These are phyloP conservation scores for Tubosaeta sp. DNA, from an alignment of 768 basidiomycete species.

Conservation along the genomic window DNA sequence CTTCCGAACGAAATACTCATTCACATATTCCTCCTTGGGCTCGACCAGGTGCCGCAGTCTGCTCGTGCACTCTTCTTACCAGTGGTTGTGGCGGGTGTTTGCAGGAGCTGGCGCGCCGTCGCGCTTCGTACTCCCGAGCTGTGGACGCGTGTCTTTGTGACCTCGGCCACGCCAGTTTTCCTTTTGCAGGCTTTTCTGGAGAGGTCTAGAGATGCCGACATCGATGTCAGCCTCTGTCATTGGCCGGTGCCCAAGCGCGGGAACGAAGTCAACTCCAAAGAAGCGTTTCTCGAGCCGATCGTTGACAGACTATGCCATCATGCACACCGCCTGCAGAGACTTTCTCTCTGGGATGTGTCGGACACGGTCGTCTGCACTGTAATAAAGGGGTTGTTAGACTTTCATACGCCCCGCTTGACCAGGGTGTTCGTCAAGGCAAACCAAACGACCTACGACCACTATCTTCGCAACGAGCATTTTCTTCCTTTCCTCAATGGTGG, in stretches of 20 bases:
- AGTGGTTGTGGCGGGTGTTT: slow-evolving; percentile 7
- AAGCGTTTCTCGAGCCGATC: slow-evolving; percentile 3
- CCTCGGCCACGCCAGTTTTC: slow-evolving; percentile 6
- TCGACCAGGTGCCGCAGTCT: neutral
- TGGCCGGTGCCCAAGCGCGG: slow-evolving; percentile 1
- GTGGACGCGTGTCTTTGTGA: slow-evolving; percentile 15
- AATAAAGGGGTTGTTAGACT: neutral
- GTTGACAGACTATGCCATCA: neutral
- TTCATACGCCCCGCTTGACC: slow-evolving; percentile 4
- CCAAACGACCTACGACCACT: neutral
- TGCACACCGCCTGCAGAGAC: slow-evolving; percentile 3
- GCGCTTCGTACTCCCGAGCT: slow-evolving; percentile 3
- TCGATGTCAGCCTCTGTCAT: slow-evolving; percentile 11
- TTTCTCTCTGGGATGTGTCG: slow-evolving; percentile 14
- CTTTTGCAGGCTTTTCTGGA: slow-evolving; percentile 4
- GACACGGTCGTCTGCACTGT: slow-evolving; percentile 7
- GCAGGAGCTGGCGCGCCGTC: slow-evolving; percentile 10
- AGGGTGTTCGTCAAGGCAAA: slow-evolving; percentile 13
- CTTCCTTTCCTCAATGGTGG: slow-evolving; percentile 13
- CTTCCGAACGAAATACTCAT: slow-evolving; percentile 20
- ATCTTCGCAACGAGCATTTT: neutral
- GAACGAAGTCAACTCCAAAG: neutral
- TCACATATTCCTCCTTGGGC: slow-evolving; percentile 9
- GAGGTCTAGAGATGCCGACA: slow-evolving; percentile 8
- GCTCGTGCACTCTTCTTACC: slow-evolving; percentile 1